Evolutionary conservation across 1,139 yeast species (phyloP), one percentile per base, ranked within the genome.

Genomic region (Meyerozyma elateridarum): DNA sequence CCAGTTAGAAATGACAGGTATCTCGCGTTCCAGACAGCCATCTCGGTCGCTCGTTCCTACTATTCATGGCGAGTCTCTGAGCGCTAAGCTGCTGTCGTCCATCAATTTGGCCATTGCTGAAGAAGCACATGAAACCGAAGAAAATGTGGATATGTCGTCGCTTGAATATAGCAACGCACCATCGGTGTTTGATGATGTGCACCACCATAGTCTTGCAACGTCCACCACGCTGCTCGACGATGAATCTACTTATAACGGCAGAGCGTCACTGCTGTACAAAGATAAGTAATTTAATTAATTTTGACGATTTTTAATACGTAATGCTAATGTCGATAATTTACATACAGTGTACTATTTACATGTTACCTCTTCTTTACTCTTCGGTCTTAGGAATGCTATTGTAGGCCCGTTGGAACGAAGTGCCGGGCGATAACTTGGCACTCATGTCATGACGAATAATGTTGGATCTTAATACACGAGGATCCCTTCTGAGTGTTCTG

Each of bases 391-490:
- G 27, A 8, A 24, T 24, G 17, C 27, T 24, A 14, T 29, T 25
- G 12, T 24, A 24, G 8, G 40, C 48, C 31, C 51, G 61, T 31
- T 68, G 69, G 36, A 70, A 55, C 3, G 85, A 73, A 25, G 76
- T 59, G 13, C 79, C 78, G 9, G 70, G 64, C 44, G 74, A 75
- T 40, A 79, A 63, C 25, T 61, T 61, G 49, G 65, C 66, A 22
- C 60, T 61, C 42, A 80, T 79, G 41, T 84, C 78, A 33, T 81
- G 79, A 53, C 77, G 85, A 36, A 82, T 70, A 26, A 89, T 70
- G 38, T 79, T 75, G 18, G 93, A 77, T 54, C 96, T 73, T 39
- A 89, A 76, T 42, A 89, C 80, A 62, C 97, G 81, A 18, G 97
- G 96, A 59, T 89, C 98, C 42, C 76, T 75, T 50, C 83, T 76